Evolutionary conservation across 2,329 filamentous ascomycete genomes (phyloP).

Genomic region (Diaporthe ampelina): DNA sequence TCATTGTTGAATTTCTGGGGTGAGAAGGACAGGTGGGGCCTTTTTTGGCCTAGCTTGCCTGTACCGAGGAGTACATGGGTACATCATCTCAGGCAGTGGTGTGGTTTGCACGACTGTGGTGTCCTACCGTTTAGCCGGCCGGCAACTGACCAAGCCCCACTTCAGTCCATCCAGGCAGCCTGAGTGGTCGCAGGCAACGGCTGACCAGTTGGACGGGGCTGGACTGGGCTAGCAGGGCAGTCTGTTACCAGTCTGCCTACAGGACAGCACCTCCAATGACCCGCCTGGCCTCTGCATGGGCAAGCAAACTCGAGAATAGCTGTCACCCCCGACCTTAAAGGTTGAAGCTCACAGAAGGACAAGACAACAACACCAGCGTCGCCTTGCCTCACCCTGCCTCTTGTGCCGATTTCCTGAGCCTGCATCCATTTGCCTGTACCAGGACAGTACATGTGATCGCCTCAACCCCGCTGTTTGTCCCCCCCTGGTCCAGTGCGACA

Average conservation of each 20-base stretch:
- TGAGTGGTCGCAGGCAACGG: not conserved
- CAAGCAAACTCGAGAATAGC: slow-evolving; percentile 30
- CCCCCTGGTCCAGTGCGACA: slow-evolving; percentile 31
- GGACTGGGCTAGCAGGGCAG: not conserved
- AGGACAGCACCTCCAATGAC: not conserved
- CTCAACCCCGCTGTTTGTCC: slow-evolving; percentile 27
- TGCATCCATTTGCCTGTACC: slow-evolving; percentile 22
- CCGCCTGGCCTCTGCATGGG: slow-evolving; percentile 12
- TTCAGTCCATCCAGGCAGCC: slow-evolving; percentile 1
- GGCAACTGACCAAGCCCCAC: slow-evolving; percentile 6
- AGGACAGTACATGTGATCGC: slow-evolving; percentile 5
- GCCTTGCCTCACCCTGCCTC: slow-evolving; percentile 8
- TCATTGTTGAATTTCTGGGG: not conserved
- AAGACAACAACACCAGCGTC: slow-evolving; percentile 11
- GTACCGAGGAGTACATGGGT: not conserved
- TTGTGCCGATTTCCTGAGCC: not conserved
- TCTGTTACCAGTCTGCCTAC: not conserved
- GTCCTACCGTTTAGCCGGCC: slow-evolving; percentile 5
- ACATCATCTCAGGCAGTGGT: not conserved
- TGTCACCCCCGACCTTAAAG: slow-evolving; percentile 11
- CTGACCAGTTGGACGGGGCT: slow-evolving; percentile 9
- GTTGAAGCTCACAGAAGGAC: slow-evolving; percentile 26
- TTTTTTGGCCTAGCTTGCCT: not conserved
- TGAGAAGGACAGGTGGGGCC: not conserved
- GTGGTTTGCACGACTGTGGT: no score